These are phyloP conservation scores for Cadophora gregata DNA, from an alignment of 2,329 filamentous ascomycete genomes.

Conservation along the genomic window DNA sequence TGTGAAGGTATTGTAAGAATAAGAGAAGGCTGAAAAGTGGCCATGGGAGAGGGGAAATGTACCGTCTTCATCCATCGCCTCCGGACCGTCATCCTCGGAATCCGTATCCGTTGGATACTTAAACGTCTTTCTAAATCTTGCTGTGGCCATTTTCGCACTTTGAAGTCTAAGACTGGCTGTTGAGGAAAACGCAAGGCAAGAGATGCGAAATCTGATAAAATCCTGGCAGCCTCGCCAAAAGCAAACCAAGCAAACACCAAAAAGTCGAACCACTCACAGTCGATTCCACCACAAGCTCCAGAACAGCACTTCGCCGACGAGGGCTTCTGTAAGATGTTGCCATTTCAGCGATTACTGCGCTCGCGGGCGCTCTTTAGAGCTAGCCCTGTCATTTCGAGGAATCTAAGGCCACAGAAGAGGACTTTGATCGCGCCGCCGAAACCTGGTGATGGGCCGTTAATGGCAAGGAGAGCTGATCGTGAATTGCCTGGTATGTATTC, in stretches of 20 bases:
- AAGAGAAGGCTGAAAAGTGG: constrained; percentile 17
- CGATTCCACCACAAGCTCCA: constrained; percentile 9
- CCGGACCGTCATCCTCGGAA: constrained; percentile 57
- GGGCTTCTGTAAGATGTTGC: constrained; percentile 37
- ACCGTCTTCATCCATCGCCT: constrained; percentile 80
- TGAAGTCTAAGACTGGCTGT: constrained; percentile 32
- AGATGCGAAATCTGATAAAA: not conserved
- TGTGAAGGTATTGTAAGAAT: not conserved
- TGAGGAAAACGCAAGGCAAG: not conserved
- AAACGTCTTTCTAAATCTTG: constrained; percentile 78
- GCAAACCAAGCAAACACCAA: constrained; percentile 28
- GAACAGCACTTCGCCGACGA: constrained; percentile 1
- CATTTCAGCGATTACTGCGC: constrained; percentile 42
- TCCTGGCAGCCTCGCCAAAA: constrained; percentile 28
- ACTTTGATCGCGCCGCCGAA: constrained; percentile 62
- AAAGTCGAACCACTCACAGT: constrained; percentile 19
- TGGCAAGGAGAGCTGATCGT: constrained; percentile 69
- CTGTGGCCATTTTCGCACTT: constrained; percentile 42
- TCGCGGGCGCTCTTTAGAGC: constrained; percentile 34
- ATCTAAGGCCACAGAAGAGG: constrained; percentile 46
- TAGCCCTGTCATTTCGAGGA: constrained; percentile 27
- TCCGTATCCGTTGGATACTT: constrained; percentile 71
- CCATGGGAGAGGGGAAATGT: constrained; percentile 19
- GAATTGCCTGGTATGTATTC: constrained; percentile 64
- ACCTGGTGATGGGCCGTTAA: constrained; percentile 65